phyloP scores from a whole-genome alignment of 148 eudicot species.

The Salicornia ramosissima region DNA sequence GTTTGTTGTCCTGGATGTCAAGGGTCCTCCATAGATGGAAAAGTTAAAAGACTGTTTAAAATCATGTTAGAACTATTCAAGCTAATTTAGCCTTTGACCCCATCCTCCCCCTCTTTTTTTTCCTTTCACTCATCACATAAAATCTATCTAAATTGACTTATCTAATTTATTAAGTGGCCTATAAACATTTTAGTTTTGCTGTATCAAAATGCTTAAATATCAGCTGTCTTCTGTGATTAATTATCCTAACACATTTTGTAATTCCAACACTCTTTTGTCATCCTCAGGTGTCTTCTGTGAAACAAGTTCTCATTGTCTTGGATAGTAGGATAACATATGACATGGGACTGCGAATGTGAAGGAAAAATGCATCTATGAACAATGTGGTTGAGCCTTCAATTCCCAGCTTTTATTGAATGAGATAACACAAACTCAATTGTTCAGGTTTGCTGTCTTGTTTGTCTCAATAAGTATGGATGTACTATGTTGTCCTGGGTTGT shows the following conservation, averaged over 20 bases:
- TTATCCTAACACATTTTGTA: background rate
- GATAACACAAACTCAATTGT: background rate
- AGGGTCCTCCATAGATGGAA: too few relatives aligned
- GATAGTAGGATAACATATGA: background rate
- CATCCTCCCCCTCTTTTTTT: too few relatives aligned
- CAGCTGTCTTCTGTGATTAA: background rate
- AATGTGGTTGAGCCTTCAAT: slow-evolving; percentile 1
- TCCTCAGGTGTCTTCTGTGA: background rate
- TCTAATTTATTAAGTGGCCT: background rate
- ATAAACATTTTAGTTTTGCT: background rate
- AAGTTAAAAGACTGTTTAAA: too few relatives aligned
- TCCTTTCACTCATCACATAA: background rate
- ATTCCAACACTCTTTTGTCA: slow-evolving; percentile 1
- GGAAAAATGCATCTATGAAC: background rate
- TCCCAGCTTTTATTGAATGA: background rate
- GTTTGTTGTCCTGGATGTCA: too few relatives aligned
- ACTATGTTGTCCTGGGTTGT: background rate
- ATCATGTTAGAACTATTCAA: too few relatives aligned
- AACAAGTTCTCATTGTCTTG: background rate
- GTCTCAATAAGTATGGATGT: background rate
- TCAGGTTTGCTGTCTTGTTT: slow-evolving; percentile 1
- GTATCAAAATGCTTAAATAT: background rate
- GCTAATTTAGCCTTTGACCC: background rate
- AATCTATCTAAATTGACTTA: background rate
- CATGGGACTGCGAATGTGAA: background rate